These are phyloP conservation scores for Syzygium aqueum DNA, from an alignment of 345 rosid species.

Conservation along the genomic window DNA sequence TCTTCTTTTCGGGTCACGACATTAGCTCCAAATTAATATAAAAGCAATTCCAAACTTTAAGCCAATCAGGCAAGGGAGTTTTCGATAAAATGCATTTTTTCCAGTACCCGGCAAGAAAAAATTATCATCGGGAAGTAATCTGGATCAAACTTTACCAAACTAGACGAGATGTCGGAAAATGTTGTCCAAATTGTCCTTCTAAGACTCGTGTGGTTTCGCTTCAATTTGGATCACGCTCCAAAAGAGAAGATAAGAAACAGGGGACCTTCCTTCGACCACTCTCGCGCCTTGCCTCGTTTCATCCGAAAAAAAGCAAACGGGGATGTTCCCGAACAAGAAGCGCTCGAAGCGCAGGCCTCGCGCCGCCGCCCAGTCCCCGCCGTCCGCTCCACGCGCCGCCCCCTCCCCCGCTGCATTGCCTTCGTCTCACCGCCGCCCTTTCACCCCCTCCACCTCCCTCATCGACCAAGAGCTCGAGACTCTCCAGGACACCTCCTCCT, in stretches of 20 bases:
- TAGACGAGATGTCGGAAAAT: background rate
- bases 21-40: too few species aligned
- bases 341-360: slow-evolving; percentile 25
- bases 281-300: background rate
- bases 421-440: slow-evolving; percentile 17
- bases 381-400: slow-evolving; percentile 13
- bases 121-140: fast-evolving
- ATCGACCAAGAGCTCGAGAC: slow-evolving; percentile 29
- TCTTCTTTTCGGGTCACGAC: background rate
- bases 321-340: background rate
- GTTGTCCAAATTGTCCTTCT: background rate
- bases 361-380: slow-evolving; percentile 29
- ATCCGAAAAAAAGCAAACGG: background rate
- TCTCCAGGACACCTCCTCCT: slow-evolving; percentile 4
- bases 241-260: too few species aligned
- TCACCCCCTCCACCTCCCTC: slow-evolving; percentile 36
- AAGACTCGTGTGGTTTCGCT: background rate
- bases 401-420: background rate
- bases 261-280: background rate
- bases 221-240: too few species aligned
- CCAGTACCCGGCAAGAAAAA: background rate
- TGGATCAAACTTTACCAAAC: background rate
- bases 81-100: background rate
- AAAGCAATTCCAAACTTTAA: background rate
- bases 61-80: fast-evolving